Base-by-base conservation (phyloP, 2,329 filamentous ascomycete genomes). In the Rutstroemia sp. region DNA sequence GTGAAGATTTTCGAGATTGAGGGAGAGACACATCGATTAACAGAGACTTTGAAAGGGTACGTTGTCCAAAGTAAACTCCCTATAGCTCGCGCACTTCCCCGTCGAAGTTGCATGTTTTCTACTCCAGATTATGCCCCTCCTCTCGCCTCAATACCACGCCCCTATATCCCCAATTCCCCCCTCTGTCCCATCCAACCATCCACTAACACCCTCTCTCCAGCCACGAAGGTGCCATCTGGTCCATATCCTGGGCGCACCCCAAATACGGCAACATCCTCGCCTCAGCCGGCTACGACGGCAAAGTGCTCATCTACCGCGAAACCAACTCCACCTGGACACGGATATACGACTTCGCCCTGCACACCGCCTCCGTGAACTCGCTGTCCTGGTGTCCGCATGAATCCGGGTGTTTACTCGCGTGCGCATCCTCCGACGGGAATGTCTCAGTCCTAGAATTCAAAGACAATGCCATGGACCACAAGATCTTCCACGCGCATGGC, bases 1-100 rank as follows among this genome's bases (percentile, higher is more conserved):
- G 95, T 99, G 78, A 97, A 97, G 78, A 97, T 99, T 70, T 99
- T 96, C 71, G 94, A 99, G 75, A 87, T 99, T 56, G 92, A 97
- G 69, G 90, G 91, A 68, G 92, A 97, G 67, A 82, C 87, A 64
- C 92, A 99, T 74, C 83, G 89, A 62, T 77, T 97, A 66, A 82
- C 89, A 37, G 92, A 97, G 76, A 99, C 94, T 25, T 78, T 99
- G 63, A 96, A 95, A 76, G 92, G 92, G 90, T 95, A 81, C 19
- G 38, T 27, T 45, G 27, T 34, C 41, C n/a, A 38, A 7, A 14
- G 37, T 16, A 48, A 53, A 14, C 38, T 17, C 21, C 10, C 34
- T 34, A 16, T 6, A 25, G 4, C 23, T 8, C 14, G 34, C 41
- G 7, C 12, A 48, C n/a, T 25, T 23, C 23, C 42, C 16, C 42